A percentile compares a stretch with the other conserved stretches of the same genome.
Evolutionary conservation across 306 rosid genomes (phyloP).

Genomic region (Lathyrus sativus): DNA sequence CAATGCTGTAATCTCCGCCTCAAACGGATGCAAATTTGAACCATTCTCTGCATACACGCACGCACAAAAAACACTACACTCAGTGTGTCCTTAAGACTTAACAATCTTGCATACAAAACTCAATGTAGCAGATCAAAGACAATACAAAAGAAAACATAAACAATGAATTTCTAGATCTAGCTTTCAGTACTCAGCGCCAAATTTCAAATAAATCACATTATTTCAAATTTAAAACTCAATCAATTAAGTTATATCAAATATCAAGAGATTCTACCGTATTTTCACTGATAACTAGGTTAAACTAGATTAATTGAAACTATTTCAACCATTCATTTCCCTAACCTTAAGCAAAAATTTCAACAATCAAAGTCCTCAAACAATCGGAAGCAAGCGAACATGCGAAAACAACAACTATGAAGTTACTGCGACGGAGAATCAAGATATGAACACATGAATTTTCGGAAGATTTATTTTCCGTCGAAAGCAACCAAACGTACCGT

Average conservation of each 20-base stretch:
- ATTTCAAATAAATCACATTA: slow-evolving; percentile 20
- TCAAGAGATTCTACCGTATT: not conserved
- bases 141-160: slow-evolving; percentile 18
- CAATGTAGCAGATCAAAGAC: not conserved
- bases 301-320: slow-evolving; percentile 14
- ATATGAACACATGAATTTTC: not conserved
- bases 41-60: slow-evolving; percentile 44
- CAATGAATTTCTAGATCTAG: slow-evolving; percentile 5
- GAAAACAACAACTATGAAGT: slow-evolving; percentile 15
- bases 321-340: not conserved
- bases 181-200: not conserved
- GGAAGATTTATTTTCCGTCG: slow-evolving; percentile 9
- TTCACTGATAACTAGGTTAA: slow-evolving; percentile 18
- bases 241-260: not conserved
- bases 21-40: slow-evolving; percentile 66
- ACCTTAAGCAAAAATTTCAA: not conserved
- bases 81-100: slow-evolving; percentile 12
- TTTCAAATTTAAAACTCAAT: slow-evolving; percentile 19
- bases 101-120: slow-evolving; percentile 21
- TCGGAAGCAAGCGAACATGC: not conserved
- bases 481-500: slow-evolving; percentile 21
- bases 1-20: slow-evolving; percentile 59
- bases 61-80: not conserved
- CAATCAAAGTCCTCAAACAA: not conserved
- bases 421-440: not conserved